A percentile compares a stretch with the other conserved stretches of the same genome.
Conservation (phyloP, 768 basidiomycete genomes). For the Coprinopsis sp. region DNA sequence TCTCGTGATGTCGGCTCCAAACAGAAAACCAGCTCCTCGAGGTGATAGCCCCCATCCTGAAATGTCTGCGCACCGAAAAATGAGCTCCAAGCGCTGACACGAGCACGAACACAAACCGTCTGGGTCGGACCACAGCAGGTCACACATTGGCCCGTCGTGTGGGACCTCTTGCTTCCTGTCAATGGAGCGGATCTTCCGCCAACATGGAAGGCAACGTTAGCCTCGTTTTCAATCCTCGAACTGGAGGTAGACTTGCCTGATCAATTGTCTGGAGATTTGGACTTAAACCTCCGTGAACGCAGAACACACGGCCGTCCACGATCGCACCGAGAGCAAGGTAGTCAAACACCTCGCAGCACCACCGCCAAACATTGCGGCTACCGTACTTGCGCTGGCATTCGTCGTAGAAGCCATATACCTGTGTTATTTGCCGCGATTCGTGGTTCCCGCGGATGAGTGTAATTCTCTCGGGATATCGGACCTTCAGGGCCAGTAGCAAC, state of each 20-base stretch:
- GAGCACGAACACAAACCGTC: conserved; percentile 88
- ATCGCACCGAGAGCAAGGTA: conserved; percentile 94
- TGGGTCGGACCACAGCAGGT: conserved; percentile 96
- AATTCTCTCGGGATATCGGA: conserved; percentile 95
- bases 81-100: too few species aligned
- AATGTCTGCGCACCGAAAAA: conserved; percentile 61
- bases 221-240: too few species aligned
- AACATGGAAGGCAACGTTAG: too few species aligned
- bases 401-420: too few species aligned
- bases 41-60: conserved; percentile 94
- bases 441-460: conserved; percentile 95
- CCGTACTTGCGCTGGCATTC: too few species aligned
- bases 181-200: conserved; percentile 80
- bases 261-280: conserved; percentile 84
- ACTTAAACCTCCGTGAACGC: conserved; percentile 95
- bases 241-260: conserved; percentile 65
- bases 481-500: conserved; percentile 92
- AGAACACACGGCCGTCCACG: conserved; percentile 96
- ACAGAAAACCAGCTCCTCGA: conserved; percentile 94
- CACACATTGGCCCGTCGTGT: conserved; percentile 98
- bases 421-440: too few species aligned
- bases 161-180: conserved; percentile 97
- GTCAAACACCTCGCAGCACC: conserved; percentile 98
- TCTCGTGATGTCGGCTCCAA: conserved; percentile 89
- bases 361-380: conserved; percentile 90